Base-by-base conservation (phyloP, 2,329 filamentous ascomycete genomes). In the Diaporthe velutina region DNA sequence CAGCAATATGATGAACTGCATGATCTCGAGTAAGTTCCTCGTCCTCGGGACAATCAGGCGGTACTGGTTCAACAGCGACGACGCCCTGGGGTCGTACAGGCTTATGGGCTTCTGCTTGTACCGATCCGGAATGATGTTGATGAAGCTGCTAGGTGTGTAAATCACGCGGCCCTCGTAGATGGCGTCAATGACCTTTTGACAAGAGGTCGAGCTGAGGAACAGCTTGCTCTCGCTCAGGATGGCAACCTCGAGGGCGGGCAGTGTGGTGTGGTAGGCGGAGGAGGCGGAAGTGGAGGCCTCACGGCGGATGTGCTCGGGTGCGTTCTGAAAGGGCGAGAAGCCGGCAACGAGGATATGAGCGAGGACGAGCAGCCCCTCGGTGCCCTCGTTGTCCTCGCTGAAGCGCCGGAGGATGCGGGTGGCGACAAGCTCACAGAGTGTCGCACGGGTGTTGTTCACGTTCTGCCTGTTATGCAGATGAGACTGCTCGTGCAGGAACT, bases 71-170 rank as follows among this genome's bases (percentile, higher is more conserved):
- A 97, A 87, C 35, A 96, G 81, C 1, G 94, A 93, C 7, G 93
- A 94, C 77, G 92, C 90, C 22, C 93, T 87, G 1, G 94, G 95
- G 79, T 96, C 92, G 82, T 97, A 97, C 0, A 97, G 85, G 10
- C 93, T 92, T 72, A 97, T 96, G 2, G 94, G 94, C 78, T 94
- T 94, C 79, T 93, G 90, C 84, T 97, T 97, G 86, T 97, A 97
- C 78, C 93, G 92, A 81, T 97, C 95, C 0, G 95, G 94, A 64
- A 97, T 91, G 74, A 97, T 93, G 82, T 97, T 93, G 82, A 96
- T 91, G 81, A 95, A 95, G 0, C 92, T 92, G 0, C 92, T 94
- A 0, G 95, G 95, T 1, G 94, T 96, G 81, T 97, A 97, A 48
- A 95, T 92, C 76, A 97, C 90, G 45, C 93, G 89, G 7, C 95